Evolutionary conservation across 2,329 filamentous ascomycete genomes (phyloP), one percentile per base, ranked within the genome.

Genomic region (Ciborinia camelliae): DNA sequence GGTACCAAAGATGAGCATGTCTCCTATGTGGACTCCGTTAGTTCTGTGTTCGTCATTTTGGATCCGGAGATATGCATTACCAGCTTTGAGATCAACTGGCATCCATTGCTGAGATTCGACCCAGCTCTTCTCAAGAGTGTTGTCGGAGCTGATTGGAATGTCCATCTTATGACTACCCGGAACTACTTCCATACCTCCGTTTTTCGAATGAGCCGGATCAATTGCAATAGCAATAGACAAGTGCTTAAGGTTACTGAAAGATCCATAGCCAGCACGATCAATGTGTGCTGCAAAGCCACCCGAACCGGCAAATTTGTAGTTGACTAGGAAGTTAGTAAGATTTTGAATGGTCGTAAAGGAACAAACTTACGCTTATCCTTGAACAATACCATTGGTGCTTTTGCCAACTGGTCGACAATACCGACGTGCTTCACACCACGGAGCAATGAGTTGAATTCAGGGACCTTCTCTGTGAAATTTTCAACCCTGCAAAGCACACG

Each of bases 251-350:
- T 71, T 71, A 26, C 73, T 73, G 52, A 76, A 75, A 57, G 76
- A 72, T 51, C 74, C 72, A 61, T 77, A 77, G n/a, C 75, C 76
- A 9, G 72, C 75, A 53, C 74, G 71, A 60, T 77, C 75, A 9
- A 77, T 68, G 45, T 77, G 75, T 20, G 75, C 73, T 18, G 72
- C 68, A 67, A 77, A 77, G 3, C 75, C 75, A 35, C 76, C 76
- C 10, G 75, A 68, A 8, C 68, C 77, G 2, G 75, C 69, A 58
- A 74, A 70, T 53, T 77, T 77, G 66, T 76, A 76, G 64, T 77
- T 77, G 68, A 77, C 68, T 69, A 28, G 3, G 8, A 8, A 43
- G n/a, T 50, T 37, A 51, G 67, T 48, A 63, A 52, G 28, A 23
- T 39, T 9, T 15, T 8, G 2, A 30, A 20, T 8, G 12, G 1